Percentiles rank a stretch among this genome's conserved stretches.
Conservation (phyloP, 805 yeast species). For the Candida railenensis region DNA sequence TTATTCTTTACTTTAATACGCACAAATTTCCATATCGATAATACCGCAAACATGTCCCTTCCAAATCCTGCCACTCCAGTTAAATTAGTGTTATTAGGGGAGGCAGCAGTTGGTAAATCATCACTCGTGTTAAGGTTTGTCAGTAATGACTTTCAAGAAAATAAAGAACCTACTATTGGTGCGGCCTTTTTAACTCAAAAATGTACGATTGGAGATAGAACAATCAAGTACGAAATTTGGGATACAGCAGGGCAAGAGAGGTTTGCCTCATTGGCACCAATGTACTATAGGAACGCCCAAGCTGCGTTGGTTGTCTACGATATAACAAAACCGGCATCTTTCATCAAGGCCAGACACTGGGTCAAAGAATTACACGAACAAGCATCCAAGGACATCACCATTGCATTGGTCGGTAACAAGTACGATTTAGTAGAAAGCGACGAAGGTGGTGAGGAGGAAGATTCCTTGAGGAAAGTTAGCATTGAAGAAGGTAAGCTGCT, state of each 20-base stretch:
- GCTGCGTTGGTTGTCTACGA: constrained; percentile 96
- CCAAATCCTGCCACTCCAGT: constrained; percentile 62
- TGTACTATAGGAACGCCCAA: constrained; percentile 97
- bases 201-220: constrained; percentile 80
- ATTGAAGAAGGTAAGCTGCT: constrained; percentile 81
- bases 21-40: not conserved
- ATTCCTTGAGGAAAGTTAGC: constrained; percentile 70
- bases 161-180: constrained; percentile 97
- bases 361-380: constrained; percentile 94
- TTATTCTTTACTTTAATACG: too few species aligned
- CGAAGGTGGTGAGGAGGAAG: constrained; percentile 45
- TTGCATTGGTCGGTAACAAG: constrained; percentile 94
- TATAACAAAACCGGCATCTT: constrained; percentile 90
- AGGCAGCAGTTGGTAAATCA: constrained; percentile 97
- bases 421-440: constrained; percentile 65
- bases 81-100: constrained; percentile 89
- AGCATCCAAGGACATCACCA: constrained; percentile 86
- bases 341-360: constrained; percentile 97
- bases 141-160: constrained; percentile 92
- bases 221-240: constrained; percentile 92
- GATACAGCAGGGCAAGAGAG: constrained; percentile 99
- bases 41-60: constrained; percentile 17
- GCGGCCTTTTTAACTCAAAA: constrained; percentile 96
- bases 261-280: constrained; percentile 93
- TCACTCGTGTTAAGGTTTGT: constrained; percentile 91